phyloP scores from a whole-genome alignment of 306 rosid species.

The Glycine tomentella region DNA sequence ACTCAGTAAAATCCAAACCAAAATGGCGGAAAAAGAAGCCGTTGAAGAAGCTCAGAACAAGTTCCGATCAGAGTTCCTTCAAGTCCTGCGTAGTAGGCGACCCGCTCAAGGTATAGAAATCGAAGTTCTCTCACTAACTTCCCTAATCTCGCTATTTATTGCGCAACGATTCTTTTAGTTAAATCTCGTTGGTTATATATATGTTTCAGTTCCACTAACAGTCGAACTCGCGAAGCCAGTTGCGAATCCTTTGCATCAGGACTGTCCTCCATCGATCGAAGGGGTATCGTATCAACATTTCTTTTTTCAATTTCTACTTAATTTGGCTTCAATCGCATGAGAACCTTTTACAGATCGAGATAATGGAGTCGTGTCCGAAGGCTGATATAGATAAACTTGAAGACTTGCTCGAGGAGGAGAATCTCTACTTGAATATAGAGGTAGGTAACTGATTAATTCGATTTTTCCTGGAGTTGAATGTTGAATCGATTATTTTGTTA shows the following conservation, averaged over 20 bases:
- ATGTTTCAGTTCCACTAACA: conserved; percentile 65
- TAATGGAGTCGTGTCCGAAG: conserved; percentile 70
- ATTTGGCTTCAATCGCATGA: conserved; percentile 6
- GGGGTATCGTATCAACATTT: conserved; percentile 58
- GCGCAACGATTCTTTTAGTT: not conserved
- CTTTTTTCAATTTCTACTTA: not conserved
- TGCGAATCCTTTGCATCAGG: conserved; percentile 60
- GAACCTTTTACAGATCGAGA: conserved; percentile 48
- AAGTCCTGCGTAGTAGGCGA: conserved; percentile 62
- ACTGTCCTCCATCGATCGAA: conserved; percentile 48
- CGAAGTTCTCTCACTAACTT: not conserved
- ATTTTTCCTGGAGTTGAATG: not conserved
- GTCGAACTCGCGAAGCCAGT: conserved; percentile 69
- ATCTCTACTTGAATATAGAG: conserved; percentile 74
- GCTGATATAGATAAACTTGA: conserved; percentile 53
- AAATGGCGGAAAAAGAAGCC: conserved; percentile 51
- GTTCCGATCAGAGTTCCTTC: conserved; percentile 65
- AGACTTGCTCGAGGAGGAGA: conserved; percentile 75
- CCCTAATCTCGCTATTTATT: not conserved
- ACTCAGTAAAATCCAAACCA: too few relatives aligned
- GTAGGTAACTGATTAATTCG: conserved; percentile 53
- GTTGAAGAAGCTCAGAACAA: conserved; percentile 50
- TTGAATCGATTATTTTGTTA: conserved; percentile 2
- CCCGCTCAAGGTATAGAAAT: conserved; percentile 52
- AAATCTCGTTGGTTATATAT: not conserved